Conservation (phyloP, 2,329 filamentous ascomycete genomes). For the Microdochium bolleyi region DNA sequence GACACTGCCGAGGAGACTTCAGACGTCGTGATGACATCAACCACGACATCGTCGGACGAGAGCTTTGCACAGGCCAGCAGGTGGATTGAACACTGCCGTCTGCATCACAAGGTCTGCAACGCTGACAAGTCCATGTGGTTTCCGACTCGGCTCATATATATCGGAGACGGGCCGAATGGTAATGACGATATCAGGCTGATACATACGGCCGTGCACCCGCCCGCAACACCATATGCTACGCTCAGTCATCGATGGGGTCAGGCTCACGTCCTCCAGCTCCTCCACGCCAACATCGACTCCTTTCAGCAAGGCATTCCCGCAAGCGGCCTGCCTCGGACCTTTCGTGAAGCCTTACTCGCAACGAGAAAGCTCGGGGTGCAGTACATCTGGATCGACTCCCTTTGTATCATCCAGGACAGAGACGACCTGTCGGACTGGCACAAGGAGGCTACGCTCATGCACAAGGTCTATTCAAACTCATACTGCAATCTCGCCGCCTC, state of each 20-base stretch:
- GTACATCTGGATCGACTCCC: conserved; percentile 22
- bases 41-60: not conserved
- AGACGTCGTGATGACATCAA: not conserved
- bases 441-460: conserved; percentile 11
- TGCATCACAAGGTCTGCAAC: not conserved
- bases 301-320: conserved; percentile 1
- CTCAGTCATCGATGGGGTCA: conserved; percentile 6
- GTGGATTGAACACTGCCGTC: conserved; percentile 4
- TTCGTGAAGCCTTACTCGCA: conserved; percentile 17
- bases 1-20: not conserved
- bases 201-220: not conserved
- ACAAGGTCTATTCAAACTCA: conserved; percentile 8
- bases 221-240: not conserved
- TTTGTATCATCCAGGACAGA: conserved; percentile 20
- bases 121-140: not conserved
- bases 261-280: conserved; percentile 2
- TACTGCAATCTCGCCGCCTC: conserved; percentile 9
- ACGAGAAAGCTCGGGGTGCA: conserved; percentile 11
- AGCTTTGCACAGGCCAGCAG: not conserved
- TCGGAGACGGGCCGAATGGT: not conserved
- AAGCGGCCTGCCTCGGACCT: conserved; percentile 9
- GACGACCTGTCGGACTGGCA: conserved; percentile 15
- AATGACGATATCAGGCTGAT: not conserved
- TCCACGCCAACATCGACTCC: conserved; percentile 1
- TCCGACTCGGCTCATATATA: not conserved